Evolutionary conservation across 2,329 filamentous ascomycete species (phyloP), one percentile per base, ranked within the genome.

Genomic region (Trichoderma atroviride): DNA sequence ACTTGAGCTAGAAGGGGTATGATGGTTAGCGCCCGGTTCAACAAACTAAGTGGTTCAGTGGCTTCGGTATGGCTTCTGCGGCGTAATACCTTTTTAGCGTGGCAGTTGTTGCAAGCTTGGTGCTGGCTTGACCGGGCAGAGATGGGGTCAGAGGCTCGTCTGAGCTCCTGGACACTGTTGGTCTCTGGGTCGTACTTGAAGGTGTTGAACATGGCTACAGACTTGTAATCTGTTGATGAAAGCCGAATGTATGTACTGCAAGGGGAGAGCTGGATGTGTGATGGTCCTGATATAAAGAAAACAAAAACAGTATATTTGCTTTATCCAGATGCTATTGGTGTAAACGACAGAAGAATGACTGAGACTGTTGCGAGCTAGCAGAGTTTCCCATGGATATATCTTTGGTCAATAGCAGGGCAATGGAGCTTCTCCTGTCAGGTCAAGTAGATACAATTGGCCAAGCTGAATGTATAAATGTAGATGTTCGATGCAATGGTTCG

Each of bases 131-230:
- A 80, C 53, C 79, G 77, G 35, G 79, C 79, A 31, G 78, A 78
- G 71, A 79, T 73, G 62, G 79, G 80, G 64, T 81, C 79, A 66
- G 77, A 79, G 37, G 78, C 77, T 22, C 75, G 75, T 50, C 79
- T 76, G 61, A 81, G 72, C 68, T 77, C 79, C 69, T 80, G 79
- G 70, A 81, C 75, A 72, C 81, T 75, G 57, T 78, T 74, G 43
- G 78, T 80, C 72, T 80, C 79, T 3, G 77, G 77, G 68, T 80
- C 78, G 73, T 79, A 79, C 72, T 79, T 81, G 78, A 78, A 81
- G 13, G 79, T 81, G 19, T 75, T 76, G 70, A 81, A 81, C 79
- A 81, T 79, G 50, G 65, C n/a, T 53, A 31, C 4, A 3, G 57
- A 9, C 47, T 50, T 59, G 3, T 24, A 2, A 43, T 40, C 11